phyloP scores from a whole-genome alignment of 2,329 filamentous ascomycete species.

The Sclerotinia sclerotiorum region DNA sequence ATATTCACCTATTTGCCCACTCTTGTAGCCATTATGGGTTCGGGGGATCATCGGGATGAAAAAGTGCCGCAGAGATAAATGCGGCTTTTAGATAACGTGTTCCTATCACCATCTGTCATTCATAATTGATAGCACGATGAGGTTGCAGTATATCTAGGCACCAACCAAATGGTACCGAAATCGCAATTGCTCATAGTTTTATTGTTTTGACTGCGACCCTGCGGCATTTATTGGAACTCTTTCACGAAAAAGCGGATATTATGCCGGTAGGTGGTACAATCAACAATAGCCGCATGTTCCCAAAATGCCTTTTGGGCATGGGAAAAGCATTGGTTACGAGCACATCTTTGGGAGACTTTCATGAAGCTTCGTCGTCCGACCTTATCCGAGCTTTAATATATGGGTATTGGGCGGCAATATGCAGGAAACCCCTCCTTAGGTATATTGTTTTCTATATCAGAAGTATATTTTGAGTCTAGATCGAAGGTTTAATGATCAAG shows the following conservation, averaged over 20 bases:
- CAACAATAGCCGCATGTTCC: neutral
- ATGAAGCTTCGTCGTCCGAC: neutral
- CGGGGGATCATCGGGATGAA: slow-evolving; percentile 3
- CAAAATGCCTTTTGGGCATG: neutral
- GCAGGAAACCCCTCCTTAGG: neutral
- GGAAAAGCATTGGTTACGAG: neutral
- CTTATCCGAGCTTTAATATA: neutral
- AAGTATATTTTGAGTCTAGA: neutral
- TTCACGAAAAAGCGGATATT: neutral
- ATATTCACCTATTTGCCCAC: neutral
- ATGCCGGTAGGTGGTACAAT: neutral
- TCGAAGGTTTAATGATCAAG: neutral
- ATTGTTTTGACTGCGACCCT: neutral
- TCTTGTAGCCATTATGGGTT: slow-evolving; percentile 1
- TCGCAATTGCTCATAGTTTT: neutral
- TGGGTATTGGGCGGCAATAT: neutral
- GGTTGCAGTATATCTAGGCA: slow-evolving; percentile 11
- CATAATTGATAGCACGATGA: neutral
- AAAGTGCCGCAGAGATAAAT: neutral
- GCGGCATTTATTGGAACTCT: neutral
- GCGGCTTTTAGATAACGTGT: neutral
- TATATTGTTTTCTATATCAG: neutral
- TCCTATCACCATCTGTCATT: neutral
- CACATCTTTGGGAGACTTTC: neutral
- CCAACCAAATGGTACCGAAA: slow-evolving; percentile 8